A percentile compares a stretch with the other conserved stretches of the same genome.
Evolutionary conservation across 2,329 filamentous ascomycete genomes (phyloP).

Genomic region (Byssothecium circinans): DNA sequence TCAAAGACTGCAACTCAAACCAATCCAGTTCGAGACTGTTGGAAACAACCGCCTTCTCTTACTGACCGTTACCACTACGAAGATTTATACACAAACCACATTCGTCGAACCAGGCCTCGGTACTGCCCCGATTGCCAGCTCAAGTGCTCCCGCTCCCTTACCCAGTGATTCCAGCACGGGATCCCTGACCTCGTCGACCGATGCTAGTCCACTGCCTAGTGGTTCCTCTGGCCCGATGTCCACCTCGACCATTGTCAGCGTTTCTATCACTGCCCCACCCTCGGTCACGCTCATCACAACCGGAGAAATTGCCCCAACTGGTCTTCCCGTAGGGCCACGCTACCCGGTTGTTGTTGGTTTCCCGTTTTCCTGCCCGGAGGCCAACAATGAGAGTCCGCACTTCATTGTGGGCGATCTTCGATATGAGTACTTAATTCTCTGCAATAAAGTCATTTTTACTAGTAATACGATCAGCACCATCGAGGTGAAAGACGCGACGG

Average conservation of each 20-base stretch:
- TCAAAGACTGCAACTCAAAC: conserved; percentile 3
- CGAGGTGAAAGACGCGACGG: conserved; percentile 22
- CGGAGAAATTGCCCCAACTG: conserved; percentile 6
- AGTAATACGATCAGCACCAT: conserved; percentile 18
- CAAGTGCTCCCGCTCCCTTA: background rate
- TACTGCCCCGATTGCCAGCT: background rate
- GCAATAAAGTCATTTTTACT: conserved; percentile 25
- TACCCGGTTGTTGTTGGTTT: conserved; percentile 23
- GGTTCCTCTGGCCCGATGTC: background rate
- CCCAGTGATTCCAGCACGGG: conserved; percentile 8
- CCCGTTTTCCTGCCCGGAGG: conserved; percentile 29
- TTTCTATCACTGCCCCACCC: conserved; percentile 3
- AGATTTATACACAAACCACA: conserved; percentile 13
- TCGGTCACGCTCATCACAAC: conserved; percentile 5
- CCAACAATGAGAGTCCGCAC: conserved; percentile 18
- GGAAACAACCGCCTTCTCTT: conserved; percentile 16
- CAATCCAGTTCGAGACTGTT: conserved; percentile 16
- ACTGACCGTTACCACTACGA: conserved; percentile 1
- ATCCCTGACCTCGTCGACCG: background rate
- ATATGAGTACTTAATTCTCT: conserved; percentile 32
- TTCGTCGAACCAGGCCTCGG: conserved; percentile 8
- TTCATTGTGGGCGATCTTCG: conserved; percentile 27
- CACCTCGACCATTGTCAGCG: background rate
- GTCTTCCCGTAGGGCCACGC: conserved; percentile 1
- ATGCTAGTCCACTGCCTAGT: background rate